These are phyloP conservation scores for Ophiocordyceps australis DNA, from an alignment of 2,329 filamentous ascomycete genomes.

Conservation along the genomic window DNA sequence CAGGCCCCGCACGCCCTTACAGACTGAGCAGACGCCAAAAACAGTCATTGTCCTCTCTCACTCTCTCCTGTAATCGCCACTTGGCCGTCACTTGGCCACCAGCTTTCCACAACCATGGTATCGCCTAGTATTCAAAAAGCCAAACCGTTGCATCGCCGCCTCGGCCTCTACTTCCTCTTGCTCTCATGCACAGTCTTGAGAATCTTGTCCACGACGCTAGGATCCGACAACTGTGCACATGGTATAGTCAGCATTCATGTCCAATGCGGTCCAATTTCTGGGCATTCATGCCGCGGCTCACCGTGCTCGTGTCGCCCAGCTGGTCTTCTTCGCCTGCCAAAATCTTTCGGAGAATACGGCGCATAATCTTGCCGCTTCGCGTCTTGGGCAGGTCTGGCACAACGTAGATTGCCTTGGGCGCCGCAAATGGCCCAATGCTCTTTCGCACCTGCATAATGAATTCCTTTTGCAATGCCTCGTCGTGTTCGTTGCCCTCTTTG, in stretches of 20 bases:
- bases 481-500: constrained; percentile 64
- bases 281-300: too few species aligned
- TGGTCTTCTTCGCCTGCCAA: constrained; percentile 93
- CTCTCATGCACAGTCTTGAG: constrained; percentile 59
- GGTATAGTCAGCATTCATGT: too few species aligned
- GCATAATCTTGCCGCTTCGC: constrained; percentile 96
- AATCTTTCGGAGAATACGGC: constrained; percentile 92
- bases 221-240: constrained; percentile 70
- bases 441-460: constrained; percentile 88
- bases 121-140: too few species aligned
- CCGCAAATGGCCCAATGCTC: constrained; percentile 93
- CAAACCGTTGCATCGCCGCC: too few species aligned
- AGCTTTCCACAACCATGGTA: too few species aligned
- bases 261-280: too few species aligned
- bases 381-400: constrained; percentile 95
- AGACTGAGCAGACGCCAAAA: too few species aligned
- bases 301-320: constrained; percentile 80
- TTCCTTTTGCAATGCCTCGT: constrained; percentile 77
- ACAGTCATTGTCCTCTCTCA: too few species aligned
- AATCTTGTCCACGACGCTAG: constrained; percentile 75
- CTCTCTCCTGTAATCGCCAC: too few species aligned
- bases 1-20: too few species aligned
- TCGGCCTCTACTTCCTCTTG: constrained; percentile 26
- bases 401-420: constrained; percentile 81
- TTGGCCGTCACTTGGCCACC: too few species aligned